Percentiles rank a stretch among this genome's conserved stretches.
These are phyloP conservation scores for Cryphonectria naterciae DNA, from an alignment of 2,329 filamentous ascomycete genomes.

Conservation along the genomic window DNA sequence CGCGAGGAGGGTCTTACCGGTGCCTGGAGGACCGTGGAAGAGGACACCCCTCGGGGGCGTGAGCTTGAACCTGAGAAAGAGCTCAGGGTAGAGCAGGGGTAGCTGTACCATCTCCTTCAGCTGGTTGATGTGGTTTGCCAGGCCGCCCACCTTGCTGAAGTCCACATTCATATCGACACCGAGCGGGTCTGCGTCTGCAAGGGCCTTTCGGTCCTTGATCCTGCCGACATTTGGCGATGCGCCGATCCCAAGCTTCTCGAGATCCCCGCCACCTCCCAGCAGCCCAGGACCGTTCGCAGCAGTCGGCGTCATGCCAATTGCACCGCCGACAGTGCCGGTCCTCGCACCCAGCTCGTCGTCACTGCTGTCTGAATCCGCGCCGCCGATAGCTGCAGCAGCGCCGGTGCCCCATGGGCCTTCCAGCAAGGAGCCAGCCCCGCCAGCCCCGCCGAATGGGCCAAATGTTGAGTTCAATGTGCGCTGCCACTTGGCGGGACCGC, in stretches of 20 bases:
- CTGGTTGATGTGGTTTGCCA: conserved; percentile 93
- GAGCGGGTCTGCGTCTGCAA: conserved; percentile 92
- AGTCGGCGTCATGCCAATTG: conserved; percentile 65
- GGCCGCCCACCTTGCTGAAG: conserved; percentile 90
- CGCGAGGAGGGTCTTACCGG: conserved; percentile 95
- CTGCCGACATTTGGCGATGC: conserved; percentile 83
- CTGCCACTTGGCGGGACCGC: conserved; percentile 67
- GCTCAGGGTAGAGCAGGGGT: conserved; percentile 90
- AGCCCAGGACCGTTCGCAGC: conserved; percentile 51
- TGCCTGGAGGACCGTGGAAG: conserved; percentile 96
- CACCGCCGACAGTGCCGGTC: conserved; percentile 55
- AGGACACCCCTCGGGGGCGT: conserved; percentile 93
- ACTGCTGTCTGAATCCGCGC: conserved; percentile 92
- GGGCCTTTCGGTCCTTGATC: conserved; percentile 86
- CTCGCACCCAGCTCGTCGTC: conserved; percentile 84
- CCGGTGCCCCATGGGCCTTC: conserved; percentile 75
- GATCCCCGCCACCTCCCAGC: conserved; percentile 44
- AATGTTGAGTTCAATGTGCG: conserved; percentile 86
- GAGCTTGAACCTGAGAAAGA: conserved; percentile 89
- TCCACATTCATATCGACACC: conserved; percentile 92
- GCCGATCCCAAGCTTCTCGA: conserved; percentile 40
- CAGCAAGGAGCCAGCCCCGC: conserved; percentile 72
- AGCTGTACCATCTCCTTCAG: conserved; percentile 98
- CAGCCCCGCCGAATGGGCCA: conserved; percentile 89
- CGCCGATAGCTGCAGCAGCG: conserved; percentile 61